Conservation (phyloP, 1,284 basidiomycete genomes). For the Rhodotorula sp. region DNA sequence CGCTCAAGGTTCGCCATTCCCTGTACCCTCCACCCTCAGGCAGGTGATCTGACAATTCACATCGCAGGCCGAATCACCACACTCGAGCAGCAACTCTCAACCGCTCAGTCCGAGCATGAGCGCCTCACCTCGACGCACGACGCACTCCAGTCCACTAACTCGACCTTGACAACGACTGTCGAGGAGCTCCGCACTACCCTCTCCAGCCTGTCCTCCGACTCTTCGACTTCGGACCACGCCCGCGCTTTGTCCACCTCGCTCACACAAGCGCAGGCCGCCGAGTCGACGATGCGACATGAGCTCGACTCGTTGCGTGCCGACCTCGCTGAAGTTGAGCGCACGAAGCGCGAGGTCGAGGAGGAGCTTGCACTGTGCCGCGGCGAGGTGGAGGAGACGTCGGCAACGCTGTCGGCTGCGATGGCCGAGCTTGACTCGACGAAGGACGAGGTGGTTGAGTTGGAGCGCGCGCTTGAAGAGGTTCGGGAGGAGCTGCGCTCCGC, state of each 20-base stretch:
- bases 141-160: conserved; percentile 11
- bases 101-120: conserved; percentile 17
- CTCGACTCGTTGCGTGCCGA: conserved; percentile 25
- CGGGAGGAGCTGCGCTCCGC: conserved; percentile 18
- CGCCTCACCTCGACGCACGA: conserved; percentile 16
- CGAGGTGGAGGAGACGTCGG: conserved; percentile 28
- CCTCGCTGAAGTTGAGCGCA: conserved; percentile 11
- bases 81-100: conserved; percentile 25
- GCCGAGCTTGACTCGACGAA: conserved; percentile 26
- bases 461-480: conserved; percentile 13
- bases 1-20: neutral
- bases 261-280: conserved; percentile 18
- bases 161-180: conserved; percentile 8
- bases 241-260: conserved; percentile 26
- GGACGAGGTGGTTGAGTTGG: conserved; percentile 28
- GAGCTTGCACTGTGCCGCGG: conserved; percentile 28
- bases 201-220: conserved; percentile 12
- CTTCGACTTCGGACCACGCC: conserved; percentile 17
- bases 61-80: conserved; percentile 11
- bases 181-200: conserved; percentile 28
- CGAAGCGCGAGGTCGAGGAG: conserved; percentile 25
- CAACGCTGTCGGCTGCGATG: conserved; percentile 22
- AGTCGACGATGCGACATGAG: conserved; percentile 9
- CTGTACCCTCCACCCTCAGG: no score
- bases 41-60: no score